Conservation (phyloP, 257 asterid species). For the Fraxinus quadrangulata region DNA sequence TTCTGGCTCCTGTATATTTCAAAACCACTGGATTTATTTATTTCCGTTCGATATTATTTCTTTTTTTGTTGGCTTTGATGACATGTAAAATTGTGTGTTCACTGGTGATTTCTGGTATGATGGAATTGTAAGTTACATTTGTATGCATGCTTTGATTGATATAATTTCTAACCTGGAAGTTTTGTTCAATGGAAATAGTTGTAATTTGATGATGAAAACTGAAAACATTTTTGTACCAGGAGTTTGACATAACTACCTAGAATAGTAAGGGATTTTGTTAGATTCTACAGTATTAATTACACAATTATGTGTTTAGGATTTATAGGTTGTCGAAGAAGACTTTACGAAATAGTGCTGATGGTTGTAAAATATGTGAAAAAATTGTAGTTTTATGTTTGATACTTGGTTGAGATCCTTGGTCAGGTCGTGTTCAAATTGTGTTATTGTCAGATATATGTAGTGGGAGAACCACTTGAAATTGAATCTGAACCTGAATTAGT, state of each 20-base stretch:
- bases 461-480: neutral
- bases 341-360: neutral
- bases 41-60: neutral
- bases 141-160: neutral
- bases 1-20: neutral
- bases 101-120: neutral
- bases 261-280: neutral
- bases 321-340: neutral
- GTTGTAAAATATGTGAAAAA: neutral
- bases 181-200: neutral
- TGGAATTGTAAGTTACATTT: neutral
- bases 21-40: neutral
- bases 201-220: neutral
- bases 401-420: neutral
- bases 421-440: neutral
- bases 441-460: neutral
- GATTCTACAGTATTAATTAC: neutral
- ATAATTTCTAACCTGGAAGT: neutral
- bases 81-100: neutral
- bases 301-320: neutral
- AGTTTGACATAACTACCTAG: neutral
- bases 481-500: no score
- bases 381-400: neutral
- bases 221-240: neutral
- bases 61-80: neutral